phyloP scores from a whole-genome alignment of 805 yeast species.

The Ogataea degrootiae region DNA sequence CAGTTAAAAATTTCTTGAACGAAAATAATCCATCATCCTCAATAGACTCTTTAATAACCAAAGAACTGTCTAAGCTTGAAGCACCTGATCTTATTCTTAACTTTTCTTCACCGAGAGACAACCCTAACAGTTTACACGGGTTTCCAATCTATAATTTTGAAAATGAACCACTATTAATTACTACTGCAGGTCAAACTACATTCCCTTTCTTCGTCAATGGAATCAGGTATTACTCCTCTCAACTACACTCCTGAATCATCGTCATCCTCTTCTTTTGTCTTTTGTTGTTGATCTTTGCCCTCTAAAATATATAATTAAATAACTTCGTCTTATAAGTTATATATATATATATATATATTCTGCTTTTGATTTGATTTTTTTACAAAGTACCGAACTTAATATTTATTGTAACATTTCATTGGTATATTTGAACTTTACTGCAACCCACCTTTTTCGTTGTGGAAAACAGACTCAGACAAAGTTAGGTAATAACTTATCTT shows the following conservation, averaged over 20 bases:
- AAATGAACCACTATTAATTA: not conserved
- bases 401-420: too few relatives aligned
- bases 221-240: not conserved
- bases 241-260: not conserved
- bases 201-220: not conserved
- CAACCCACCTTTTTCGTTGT: too few relatives aligned
- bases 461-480: too few relatives aligned
- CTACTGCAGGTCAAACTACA: conserved; percentile 1
- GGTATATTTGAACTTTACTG: too few relatives aligned
- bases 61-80: conserved; percentile 1
- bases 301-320: not conserved
- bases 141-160: conserved; percentile 1
- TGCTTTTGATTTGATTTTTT: too few relatives aligned
- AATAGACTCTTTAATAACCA: not conserved
- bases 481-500: too few relatives aligned
- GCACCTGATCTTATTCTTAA: conserved; percentile 8
- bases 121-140: conserved; percentile 5
- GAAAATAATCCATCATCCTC: not conserved
- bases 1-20: conserved; percentile 2
- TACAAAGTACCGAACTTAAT: too few relatives aligned
- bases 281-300: not conserved
- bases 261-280: too few relatives aligned
- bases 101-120: not conserved
- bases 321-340: too few relatives aligned
- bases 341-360: too few relatives aligned